Evolutionary conservation across 495 filamentous ascomycete species (phyloP).

Genomic region (Annulohypoxylon bovei): DNA sequence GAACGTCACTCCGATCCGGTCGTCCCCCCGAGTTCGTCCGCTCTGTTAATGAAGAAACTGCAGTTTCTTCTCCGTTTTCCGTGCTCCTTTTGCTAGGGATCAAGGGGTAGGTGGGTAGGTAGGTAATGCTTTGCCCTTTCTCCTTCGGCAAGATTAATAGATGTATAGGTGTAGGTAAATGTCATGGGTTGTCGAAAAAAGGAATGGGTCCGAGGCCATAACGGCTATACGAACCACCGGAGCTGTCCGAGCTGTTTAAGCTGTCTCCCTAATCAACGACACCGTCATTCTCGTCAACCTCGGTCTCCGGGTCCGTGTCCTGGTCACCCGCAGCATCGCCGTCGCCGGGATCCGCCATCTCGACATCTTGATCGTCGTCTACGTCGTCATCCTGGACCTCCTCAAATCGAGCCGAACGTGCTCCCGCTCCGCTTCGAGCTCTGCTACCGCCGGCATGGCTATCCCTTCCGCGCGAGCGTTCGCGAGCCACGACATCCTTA

Average conservation of each 20-base stretch:
- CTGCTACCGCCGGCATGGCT: slow-evolving; percentile 1
- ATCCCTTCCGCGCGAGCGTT: slow-evolving; percentile 43
- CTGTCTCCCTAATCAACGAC: slow-evolving; percentile 11
- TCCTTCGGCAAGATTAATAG: not conserved
- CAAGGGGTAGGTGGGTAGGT: not conserved
- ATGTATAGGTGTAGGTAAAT: not conserved
- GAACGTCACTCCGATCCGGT: not conserved
- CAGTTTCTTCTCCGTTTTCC: not conserved
- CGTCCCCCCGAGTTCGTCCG: not conserved
- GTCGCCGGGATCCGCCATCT: slow-evolving; percentile 44
- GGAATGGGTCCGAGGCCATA: too few relatives aligned
- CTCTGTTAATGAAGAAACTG: not conserved
- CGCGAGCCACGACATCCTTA: slow-evolving; percentile 51
- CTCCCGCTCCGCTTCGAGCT: slow-evolving; percentile 24
- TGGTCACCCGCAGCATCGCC: slow-evolving; percentile 44
- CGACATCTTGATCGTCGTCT: slow-evolving; percentile 46
- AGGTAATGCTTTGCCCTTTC: not conserved
- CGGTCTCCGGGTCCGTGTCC: slow-evolving; percentile 53
- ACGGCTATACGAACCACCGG: too few relatives aligned
- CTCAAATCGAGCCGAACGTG: slow-evolving; percentile 40
- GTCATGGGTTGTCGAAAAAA: too few relatives aligned
- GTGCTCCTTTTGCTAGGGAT: not conserved
- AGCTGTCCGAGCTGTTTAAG: too few relatives aligned
- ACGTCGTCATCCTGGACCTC: slow-evolving; percentile 41
- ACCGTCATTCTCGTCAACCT: slow-evolving; percentile 50